A percentile compares a stretch with the other conserved stretches of the same genome.
phyloP scores from a whole-genome alignment of 2,329 filamentous ascomycete genomes.

The Diplodia corticola region DNA sequence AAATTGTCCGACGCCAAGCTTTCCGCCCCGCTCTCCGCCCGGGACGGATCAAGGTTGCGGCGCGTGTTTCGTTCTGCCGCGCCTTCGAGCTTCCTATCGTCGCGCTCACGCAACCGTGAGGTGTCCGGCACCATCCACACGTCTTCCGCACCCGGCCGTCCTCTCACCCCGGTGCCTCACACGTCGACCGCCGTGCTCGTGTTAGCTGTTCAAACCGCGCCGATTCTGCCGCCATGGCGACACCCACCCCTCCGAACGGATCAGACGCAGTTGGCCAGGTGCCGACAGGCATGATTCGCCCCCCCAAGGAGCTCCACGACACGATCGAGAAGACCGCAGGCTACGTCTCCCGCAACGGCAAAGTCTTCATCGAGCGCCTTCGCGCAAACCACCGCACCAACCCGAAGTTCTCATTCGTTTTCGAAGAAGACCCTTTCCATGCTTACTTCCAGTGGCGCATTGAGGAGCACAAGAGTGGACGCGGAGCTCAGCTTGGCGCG shows the following conservation, averaged over 20 bases:
- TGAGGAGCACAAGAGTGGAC: slow-evolving; percentile 78
- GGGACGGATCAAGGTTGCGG: neutral
- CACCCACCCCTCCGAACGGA: neutral
- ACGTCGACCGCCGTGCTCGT: neutral
- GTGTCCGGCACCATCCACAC: neutral
- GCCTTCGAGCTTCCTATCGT: neutral
- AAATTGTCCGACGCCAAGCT: neutral
- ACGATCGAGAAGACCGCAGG: slow-evolving; percentile 93
- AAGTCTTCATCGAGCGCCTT: slow-evolving; percentile 76
- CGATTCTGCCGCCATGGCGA: slow-evolving; percentile 1
- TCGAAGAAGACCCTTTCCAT: slow-evolving; percentile 77
- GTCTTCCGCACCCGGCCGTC: neutral
- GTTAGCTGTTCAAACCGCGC: neutral
- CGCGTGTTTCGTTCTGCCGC: neutral
- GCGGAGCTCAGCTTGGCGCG: slow-evolving; percentile 75
- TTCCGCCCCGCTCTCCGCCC: neutral
- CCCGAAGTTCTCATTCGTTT: slow-evolving; percentile 89
- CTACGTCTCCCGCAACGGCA: slow-evolving; percentile 72
- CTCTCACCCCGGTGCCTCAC: neutral
- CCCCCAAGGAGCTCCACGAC: slow-evolving; percentile 77
- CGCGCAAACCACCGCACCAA: slow-evolving; percentile 81
- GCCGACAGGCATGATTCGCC: slow-evolving; percentile 74
- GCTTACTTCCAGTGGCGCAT: slow-evolving; percentile 90
- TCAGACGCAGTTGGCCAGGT: slow-evolving; percentile 65
- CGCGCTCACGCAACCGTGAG: neutral